Percentiles rank a stretch among this genome's conserved stretches.
phyloP scores from a whole-genome alignment of 495 filamentous ascomycete genomes.

The Staphylotrichum longicolle region DNA sequence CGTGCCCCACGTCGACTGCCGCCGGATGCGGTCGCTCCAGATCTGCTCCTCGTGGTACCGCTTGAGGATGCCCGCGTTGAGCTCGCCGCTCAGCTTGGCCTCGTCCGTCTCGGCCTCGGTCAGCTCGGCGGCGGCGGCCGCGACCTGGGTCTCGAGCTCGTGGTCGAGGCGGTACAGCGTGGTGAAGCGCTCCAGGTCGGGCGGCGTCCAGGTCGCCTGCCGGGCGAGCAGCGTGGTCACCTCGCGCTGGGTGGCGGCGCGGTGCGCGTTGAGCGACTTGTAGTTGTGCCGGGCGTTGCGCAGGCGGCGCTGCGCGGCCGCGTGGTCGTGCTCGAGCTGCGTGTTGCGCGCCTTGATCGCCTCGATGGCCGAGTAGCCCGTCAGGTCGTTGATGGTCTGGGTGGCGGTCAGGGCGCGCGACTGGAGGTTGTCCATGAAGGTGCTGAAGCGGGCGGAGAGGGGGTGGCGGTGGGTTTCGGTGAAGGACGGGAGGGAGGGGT shows the following conservation, averaged over 20 bases:
- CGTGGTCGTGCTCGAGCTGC: constrained; percentile 64
- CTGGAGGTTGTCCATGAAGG: constrained; percentile 85
- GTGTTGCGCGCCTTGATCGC: constrained; percentile 74
- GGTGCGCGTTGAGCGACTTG: constrained; percentile 70
- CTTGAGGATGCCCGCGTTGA: constrained; percentile 76
- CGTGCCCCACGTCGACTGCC: constrained; percentile 96
- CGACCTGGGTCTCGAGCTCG: constrained; percentile 83
- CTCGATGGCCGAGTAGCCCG: constrained; percentile 93
- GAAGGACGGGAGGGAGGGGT: constrained; percentile 64
- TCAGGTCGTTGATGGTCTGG: constrained; percentile 86
- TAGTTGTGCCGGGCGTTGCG: constrained; percentile 71
- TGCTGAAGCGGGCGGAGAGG: constrained; percentile 68
- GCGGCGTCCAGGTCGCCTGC: constrained; percentile 85
- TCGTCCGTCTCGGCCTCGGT: constrained; percentile 71
- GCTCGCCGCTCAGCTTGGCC: constrained; percentile 67
- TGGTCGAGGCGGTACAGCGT: constrained; percentile 88
- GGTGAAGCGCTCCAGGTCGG: constrained; percentile 93
- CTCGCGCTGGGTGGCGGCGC: constrained; percentile 88
- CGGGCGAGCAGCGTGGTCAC: constrained; percentile 90
- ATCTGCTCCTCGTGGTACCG: constrained; percentile 99
- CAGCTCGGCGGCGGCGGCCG: constrained; percentile 66
- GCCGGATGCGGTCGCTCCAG: constrained; percentile 94
- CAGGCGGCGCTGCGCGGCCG: constrained; percentile 60
- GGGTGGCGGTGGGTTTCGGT: constrained; percentile 68
- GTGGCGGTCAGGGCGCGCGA: constrained; percentile 78